Conservation (phyloP, 805 yeast genomes). For the Candida cerambycidarum region DNA sequence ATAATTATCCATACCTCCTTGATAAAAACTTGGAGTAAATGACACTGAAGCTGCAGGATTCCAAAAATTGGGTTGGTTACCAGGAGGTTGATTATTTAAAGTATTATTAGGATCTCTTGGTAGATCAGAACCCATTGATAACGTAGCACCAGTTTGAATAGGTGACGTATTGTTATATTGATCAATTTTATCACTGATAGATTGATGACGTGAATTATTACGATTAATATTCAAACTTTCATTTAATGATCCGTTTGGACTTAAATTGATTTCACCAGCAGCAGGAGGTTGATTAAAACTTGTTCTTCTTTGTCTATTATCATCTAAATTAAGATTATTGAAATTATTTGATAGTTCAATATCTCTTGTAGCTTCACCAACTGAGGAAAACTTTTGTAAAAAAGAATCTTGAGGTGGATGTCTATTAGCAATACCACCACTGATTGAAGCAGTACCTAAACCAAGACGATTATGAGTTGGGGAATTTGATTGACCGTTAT, state of each 20-base stretch:
- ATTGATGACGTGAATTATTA: conserved; percentile 46
- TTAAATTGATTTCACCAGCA: conserved; percentile 11
- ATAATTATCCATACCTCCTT: conserved; percentile 13
- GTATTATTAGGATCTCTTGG: conserved; percentile 8
- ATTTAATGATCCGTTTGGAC: conserved; percentile 42
- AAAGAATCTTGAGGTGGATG: conserved; percentile 51
- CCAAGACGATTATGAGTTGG: conserved; percentile 22
- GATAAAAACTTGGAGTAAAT: conserved; percentile 47
- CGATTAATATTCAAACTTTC: conserved; percentile 42
- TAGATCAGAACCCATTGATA: conserved; percentile 31
- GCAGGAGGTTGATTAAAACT: conserved; percentile 35
- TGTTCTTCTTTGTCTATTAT: conserved; percentile 36
- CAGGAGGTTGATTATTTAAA: not conserved
- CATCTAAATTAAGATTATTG: conserved; percentile 34
- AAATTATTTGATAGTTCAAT: conserved; percentile 50
- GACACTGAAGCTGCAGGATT: conserved; percentile 64
- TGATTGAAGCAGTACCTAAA: conserved; percentile 62
- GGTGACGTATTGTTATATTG: conserved; percentile 50
- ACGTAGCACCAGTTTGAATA: conserved; percentile 41
- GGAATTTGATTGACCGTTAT: conserved; percentile 15
- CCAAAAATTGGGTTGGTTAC: conserved; percentile 36
- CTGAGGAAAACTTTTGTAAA: conserved; percentile 60
- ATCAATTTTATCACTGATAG: conserved; percentile 64
- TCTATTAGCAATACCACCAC: conserved; percentile 52
- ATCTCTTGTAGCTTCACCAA: conserved; percentile 70